Conservation (phyloP, 352 stramenopile genomes). For the Hyaloperonospora arabidopsidis region DNA sequence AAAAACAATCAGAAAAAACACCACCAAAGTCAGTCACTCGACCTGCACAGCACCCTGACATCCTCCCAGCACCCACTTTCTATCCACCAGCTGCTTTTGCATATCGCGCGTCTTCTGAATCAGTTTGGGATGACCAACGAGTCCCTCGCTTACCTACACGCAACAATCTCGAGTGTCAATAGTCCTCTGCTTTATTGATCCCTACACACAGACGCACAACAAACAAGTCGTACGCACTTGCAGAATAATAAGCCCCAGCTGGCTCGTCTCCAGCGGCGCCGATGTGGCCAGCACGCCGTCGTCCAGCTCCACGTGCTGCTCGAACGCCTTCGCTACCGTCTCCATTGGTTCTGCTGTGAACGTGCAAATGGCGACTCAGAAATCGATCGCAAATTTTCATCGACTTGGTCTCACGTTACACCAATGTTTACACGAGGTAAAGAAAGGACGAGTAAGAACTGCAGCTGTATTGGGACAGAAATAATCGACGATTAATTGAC, state of each 20-base stretch:
- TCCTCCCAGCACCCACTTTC: constrained; percentile 37
- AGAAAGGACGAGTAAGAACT: too few species aligned
- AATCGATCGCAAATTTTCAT: too few species aligned
- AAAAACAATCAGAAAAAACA: constrained; percentile 2
- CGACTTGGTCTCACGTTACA: too few species aligned
- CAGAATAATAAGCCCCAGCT: constrained; percentile 43
- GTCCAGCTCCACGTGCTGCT: constrained; percentile 56
- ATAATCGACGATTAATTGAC: too few species aligned
- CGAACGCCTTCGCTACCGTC: constrained; percentile 35
- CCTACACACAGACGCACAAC: not conserved
- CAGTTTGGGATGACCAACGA: constrained; percentile 30
- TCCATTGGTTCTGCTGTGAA: constrained; percentile 15
- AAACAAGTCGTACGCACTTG: constrained; percentile 19
- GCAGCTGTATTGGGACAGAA: too few species aligned
- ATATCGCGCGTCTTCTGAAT: constrained; percentile 38
- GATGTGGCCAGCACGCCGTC: constrained; percentile 59
- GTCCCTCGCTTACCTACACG: constrained; percentile 37
- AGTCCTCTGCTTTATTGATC: not conserved
- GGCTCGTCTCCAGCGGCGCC: constrained; percentile 36
- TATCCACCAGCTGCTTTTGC: constrained; percentile 38
- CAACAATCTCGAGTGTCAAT: not conserved
- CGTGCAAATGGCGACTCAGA: too few species aligned
- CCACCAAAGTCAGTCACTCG: not conserved
- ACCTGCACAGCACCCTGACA: not conserved
- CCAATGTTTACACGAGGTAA: too few species aligned